Evolutionary conservation across 805 yeast genomes (phyloP).

Genomic region (Yarrowia sp.): DNA sequence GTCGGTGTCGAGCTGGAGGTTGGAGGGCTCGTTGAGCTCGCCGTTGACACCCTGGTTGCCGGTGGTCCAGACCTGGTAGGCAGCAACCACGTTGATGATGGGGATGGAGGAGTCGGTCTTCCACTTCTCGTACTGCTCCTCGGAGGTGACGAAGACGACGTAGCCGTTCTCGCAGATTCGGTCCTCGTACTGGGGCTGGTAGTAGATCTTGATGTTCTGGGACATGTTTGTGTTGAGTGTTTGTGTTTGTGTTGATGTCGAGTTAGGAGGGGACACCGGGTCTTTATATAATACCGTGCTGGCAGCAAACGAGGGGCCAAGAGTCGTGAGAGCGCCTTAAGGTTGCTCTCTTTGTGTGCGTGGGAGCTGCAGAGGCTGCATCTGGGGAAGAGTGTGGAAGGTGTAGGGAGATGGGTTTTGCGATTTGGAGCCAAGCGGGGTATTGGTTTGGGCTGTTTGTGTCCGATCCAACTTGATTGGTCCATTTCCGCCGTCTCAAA

Average conservation of each 20-base stretch:
- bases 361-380: not conserved
- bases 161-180: conserved; percentile 27
- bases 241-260: not conserved
- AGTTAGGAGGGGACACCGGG: not conserved
- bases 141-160: conserved; percentile 23
- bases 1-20: conserved; percentile 26
- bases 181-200: conserved; percentile 27
- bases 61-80: conserved; percentile 25
- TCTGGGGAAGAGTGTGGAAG: conserved; percentile 16
- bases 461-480: too few relatives aligned
- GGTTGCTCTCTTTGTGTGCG: conserved; percentile 24
- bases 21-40: conserved; percentile 26
- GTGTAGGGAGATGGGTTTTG: not conserved
- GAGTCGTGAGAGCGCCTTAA: conserved; percentile 7
- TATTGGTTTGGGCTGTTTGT: not conserved
- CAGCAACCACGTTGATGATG: conserved; percentile 21
- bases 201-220: conserved; percentile 23
- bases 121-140: conserved; percentile 16
- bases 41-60: conserved; percentile 25
- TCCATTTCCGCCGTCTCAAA: too few relatives aligned
- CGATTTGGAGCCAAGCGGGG: too few relatives aligned
- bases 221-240: conserved; percentile 9
- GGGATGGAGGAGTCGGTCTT: conserved; percentile 4
- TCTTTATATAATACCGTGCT: conserved; percentile 1
- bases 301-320: conserved; percentile 21